Evolutionary conservation across 192 early-diverging fungal genomes (phyloP).

Genomic region (Umbelopsis isabellina): DNA sequence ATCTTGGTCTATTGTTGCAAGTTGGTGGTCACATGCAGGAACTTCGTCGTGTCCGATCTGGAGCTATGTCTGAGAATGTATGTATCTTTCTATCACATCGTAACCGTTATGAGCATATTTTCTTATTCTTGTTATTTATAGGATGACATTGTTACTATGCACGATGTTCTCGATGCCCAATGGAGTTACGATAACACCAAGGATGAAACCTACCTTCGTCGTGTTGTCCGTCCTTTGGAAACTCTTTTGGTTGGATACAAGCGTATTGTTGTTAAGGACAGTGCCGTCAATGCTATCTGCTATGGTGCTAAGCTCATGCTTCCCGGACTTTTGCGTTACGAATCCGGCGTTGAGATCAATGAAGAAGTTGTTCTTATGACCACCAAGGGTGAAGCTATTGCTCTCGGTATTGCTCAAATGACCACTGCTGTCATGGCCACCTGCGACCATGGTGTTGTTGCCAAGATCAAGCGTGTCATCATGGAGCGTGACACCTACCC

Average conservation of each 20-base stretch:
- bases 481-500: constrained; percentile 99
- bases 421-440: constrained; percentile 93
- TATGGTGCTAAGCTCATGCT: constrained; percentile 99
- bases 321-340: constrained; percentile 94
- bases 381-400: constrained; percentile 99
- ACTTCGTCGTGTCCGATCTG: constrained; percentile 94
- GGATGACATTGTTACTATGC: constrained; percentile 97
- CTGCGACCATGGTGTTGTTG: constrained; percentile 73
- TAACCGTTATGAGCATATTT: constrained; percentile 3
- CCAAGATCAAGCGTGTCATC: constrained; percentile 99
- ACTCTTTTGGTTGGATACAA: constrained; percentile 93
- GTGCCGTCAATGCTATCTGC: constrained; percentile 97
- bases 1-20: constrained; percentile 92
- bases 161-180: constrained; percentile 98
- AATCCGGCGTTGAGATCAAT: constrained; percentile 92
- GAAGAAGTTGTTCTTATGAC: constrained; percentile 99
- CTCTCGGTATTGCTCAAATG: constrained; percentile 97
- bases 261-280: constrained; percentile 98
- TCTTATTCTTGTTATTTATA: constrained; percentile 24
- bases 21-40: constrained; percentile 99
- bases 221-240: constrained; percentile 92
- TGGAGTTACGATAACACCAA: constrained; percentile 98
- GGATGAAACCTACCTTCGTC: constrained; percentile 96
- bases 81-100: constrained; percentile 18
- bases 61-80: constrained; percentile 85